phyloP scores from a whole-genome alignment of 306 rosid genomes.

The Mucuna pruriens region DNA sequence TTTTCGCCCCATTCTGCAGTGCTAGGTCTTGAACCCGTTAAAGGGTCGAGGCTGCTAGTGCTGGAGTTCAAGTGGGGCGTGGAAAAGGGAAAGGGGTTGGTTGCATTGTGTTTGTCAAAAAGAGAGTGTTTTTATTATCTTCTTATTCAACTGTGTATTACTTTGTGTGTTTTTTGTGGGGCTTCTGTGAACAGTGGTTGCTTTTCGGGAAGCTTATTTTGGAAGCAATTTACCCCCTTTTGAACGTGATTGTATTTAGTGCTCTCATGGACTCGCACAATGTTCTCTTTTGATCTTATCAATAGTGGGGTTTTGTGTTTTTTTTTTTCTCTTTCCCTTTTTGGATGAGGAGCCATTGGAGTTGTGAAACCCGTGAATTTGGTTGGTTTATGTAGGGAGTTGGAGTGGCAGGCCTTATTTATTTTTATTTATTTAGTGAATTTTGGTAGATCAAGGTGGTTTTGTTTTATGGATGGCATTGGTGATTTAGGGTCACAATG shows the following conservation, averaged over 20 bases:
- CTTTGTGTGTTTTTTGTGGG: constrained; percentile 41
- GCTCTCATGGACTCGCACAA: constrained; percentile 45
- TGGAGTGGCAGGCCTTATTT: constrained; percentile 33
- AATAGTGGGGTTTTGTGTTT: constrained; percentile 5
- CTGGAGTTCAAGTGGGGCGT: constrained; percentile 44
- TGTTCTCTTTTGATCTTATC: constrained; percentile 46
- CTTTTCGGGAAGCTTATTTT: constrained; percentile 77
- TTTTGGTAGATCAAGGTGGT: constrained; percentile 49
- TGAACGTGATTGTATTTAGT: constrained; percentile 73
- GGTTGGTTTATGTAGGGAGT: constrained; percentile 36
- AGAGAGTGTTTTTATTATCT: constrained; percentile 41
- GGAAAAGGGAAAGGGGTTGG: constrained; percentile 42
- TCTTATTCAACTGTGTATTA: constrained; percentile 24
- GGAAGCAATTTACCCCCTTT: constrained; percentile 79
- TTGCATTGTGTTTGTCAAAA: constrained; percentile 55
- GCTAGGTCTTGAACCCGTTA: constrained; percentile 27
- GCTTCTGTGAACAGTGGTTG: constrained; percentile 48
- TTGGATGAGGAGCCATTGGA: constrained; percentile 26
- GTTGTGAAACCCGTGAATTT: constrained; percentile 50
- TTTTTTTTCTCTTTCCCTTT: constrained; percentile 3
- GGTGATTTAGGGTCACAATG: constrained; percentile 46
- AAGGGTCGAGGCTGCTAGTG: constrained; percentile 23
- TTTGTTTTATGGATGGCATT: constrained; percentile 56
- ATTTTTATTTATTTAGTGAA: constrained; percentile 39
- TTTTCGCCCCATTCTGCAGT: constrained; percentile 23